Evolutionary conservation across 164 flowering plant species (phyloP), one percentile per base, ranked within the genome.

Genomic region (Aristolochia fimbriata): DNA sequence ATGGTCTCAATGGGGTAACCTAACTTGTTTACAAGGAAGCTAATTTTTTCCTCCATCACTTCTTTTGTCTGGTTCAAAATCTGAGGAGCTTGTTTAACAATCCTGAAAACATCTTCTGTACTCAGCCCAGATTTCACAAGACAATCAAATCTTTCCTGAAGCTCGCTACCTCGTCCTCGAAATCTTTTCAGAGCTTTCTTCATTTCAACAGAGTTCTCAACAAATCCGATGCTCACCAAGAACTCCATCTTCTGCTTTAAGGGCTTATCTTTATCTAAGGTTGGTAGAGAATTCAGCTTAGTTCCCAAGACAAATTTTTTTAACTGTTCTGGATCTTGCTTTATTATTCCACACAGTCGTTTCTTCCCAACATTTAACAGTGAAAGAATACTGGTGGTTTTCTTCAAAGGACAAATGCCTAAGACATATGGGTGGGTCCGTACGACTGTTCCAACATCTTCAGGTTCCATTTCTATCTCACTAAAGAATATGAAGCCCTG

Each of bases 91-190:
- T 21, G 46, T 74, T 70, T 83, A 16, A 87, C 33, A 81, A 85
- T 85, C 23, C 60, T 30, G 19, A 46, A 15, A 24, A 81, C 88
- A 67, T 73, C 83, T 60, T 82, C 57, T 15, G 49, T 57, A 45
- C 70, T 74, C 61, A 90, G 65, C 23, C 97, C 95, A 49, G 79
- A 72, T 23, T 79, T 68, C 57, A 87, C 81, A 31, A 85, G 62
- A 64, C 75, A 81, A 64, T 81, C 81, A 65, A 80, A 83, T 70
- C 93, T 78, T 65, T 85, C 91, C 62, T 79, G 87, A 31, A 87
- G 81, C 49, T 85, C 80, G 8, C 23, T 62, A 59, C 80, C 86
- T 54, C 66, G 81, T 47, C 95, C 95, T 47, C 85, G 78, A 51
- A 79, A 81, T 7, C 52, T 31, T 69, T 78, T 83, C 16, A 76